Base-by-base conservation (phyloP, 106 monocot genomes). In the Platanthera guangdongensis region DNA sequence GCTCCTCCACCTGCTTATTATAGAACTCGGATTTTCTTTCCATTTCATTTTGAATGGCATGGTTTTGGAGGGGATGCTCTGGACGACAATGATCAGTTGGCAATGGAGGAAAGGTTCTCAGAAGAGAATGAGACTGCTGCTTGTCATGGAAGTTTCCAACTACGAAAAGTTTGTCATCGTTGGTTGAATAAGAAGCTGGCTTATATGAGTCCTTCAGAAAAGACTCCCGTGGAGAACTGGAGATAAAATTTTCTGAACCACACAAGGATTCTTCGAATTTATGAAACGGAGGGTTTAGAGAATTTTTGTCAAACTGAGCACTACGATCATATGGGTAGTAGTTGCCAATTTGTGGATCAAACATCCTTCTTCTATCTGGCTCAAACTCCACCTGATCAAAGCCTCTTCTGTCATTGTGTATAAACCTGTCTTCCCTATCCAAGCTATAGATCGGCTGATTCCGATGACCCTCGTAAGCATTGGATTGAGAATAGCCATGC, bases 21-120 rank as follows among this genome's bases (percentile, higher is more conserved):
- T 85, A 25, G 30, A 62, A 59, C 48, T 80, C 76, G 4, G 11
- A 16, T 65, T 76, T 81, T 46, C 57, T 74, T 48, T 74, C 80
- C 47, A 64, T 19, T 5, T 22, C 50, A 60, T 73, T 70, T 53
- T 71, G 69, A 22, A 59, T 46, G 1, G 49, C 47, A 62, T 68
- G 7, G 3, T n/a, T 48, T 45, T 32, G 46, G 3, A 12, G 25
- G 21, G 22, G 51, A 72, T 55, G 50, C 47, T 9, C 45, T 21
- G 28, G 14, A 14, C 52, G 67, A 76, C 49, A 64, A 7, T 62
- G n/a, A 74, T 75, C 77, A 3, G 16, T 72, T 49, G 75, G 77
- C 60, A 83, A 75, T 6, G 9, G 8, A 71, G 68, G 74, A 51
- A 73, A 67, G 50, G 74, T 51, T 12, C 51, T 79, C 79, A 70